A percentile compares a stretch with the other conserved stretches of the same genome.
These are phyloP conservation scores for Thyridium curvatum DNA, from an alignment of 2,329 filamentous ascomycete species.

Conservation along the genomic window DNA sequence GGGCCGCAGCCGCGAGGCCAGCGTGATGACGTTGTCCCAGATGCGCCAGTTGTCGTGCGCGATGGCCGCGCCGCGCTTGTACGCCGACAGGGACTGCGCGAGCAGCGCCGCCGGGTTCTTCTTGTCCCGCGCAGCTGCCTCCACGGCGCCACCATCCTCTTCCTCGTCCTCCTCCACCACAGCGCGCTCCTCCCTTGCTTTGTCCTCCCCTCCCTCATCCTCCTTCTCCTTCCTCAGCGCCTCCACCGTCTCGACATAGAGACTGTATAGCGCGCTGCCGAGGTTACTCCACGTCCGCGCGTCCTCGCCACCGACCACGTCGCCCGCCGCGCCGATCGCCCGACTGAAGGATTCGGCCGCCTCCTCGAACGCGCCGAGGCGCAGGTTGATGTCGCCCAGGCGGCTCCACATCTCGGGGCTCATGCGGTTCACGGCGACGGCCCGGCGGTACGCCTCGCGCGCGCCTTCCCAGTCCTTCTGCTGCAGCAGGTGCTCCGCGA, in stretches of 20 bases:
- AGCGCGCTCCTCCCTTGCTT: slow-evolving; percentile 7
- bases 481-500: slow-evolving; percentile 72
- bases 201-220: slow-evolving; percentile 5
- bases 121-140: slow-evolving; percentile 13
- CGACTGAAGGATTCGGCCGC: slow-evolving; percentile 80
- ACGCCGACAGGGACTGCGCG: slow-evolving; percentile 71
- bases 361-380: slow-evolving; percentile 68
- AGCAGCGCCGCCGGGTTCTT: slow-evolving; percentile 56
- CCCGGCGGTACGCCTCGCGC: slow-evolving; percentile 69
- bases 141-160: slow-evolving; percentile 20
- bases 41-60: slow-evolving; percentile 86
- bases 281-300: slow-evolving; percentile 94
- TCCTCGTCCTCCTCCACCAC: slow-evolving; percentile 10
- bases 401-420: slow-evolving; percentile 85
- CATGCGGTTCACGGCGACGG: slow-evolving; percentile 71
- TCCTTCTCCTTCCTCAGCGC: slow-evolving; percentile 22
- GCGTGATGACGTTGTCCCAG: slow-evolving; percentile 92
- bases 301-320: slow-evolving; percentile 71
- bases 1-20: slow-evolving; percentile 71
- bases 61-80: slow-evolving; percentile 78
- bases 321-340: slow-evolving; percentile 59
- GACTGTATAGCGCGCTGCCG: slow-evolving; percentile 71
- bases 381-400: slow-evolving; percentile 79
- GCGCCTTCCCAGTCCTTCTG: slow-evolving; percentile 62
- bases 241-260: slow-evolving; percentile 50